These are phyloP conservation scores for Platanthera zijinensis DNA, from an alignment of 106 monocot species.

Conservation along the genomic window DNA sequence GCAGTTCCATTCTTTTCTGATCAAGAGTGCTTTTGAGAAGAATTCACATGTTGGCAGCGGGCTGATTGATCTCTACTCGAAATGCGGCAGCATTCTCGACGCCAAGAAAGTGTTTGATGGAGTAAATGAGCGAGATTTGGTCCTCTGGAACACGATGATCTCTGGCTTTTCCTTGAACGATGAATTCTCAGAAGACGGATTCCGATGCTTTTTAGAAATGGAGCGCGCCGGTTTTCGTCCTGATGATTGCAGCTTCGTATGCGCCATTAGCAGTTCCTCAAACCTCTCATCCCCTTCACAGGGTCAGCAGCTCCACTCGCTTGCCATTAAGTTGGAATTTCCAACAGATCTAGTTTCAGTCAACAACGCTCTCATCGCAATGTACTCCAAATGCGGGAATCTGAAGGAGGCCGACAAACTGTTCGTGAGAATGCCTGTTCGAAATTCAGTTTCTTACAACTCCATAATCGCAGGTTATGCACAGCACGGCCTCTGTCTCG, in stretches of 20 bases:
- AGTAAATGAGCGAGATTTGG: slow-evolving; percentile 34
- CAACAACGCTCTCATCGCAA: slow-evolving; percentile 41
- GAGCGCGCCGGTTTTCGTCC: slow-evolving; percentile 46
- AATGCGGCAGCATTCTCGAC: slow-evolving; percentile 34
- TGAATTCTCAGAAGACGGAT: slow-evolving; percentile 38
- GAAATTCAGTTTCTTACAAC: slow-evolving; percentile 43
- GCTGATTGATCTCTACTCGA: slow-evolving; percentile 59
- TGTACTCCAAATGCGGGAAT: slow-evolving; percentile 58
- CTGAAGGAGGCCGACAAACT: slow-evolving; percentile 35
- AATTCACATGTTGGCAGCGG: slow-evolving; percentile 55
- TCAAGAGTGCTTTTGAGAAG: slow-evolving; percentile 36
- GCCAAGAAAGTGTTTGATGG: slow-evolving; percentile 55
- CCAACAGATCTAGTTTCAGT: slow-evolving; percentile 34
- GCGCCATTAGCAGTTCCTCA: slow-evolving; percentile 49
- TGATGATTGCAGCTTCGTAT: slow-evolving; percentile 61
- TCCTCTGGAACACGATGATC: slow-evolving; percentile 72
- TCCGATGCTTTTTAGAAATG: slow-evolving; percentile 42
- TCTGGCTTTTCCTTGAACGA: slow-evolving; percentile 46
- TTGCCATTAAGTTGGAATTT: slow-evolving; percentile 36
- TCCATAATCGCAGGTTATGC: slow-evolving; percentile 57
- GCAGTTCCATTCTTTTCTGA: slow-evolving; percentile 51
- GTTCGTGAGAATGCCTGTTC: slow-evolving; percentile 35
- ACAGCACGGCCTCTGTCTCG: slow-evolving; percentile 34
- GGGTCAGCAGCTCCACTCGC: slow-evolving; percentile 54
- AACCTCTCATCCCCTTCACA: slow-evolving; percentile 47